phyloP scores from a whole-genome alignment of 2,329 filamentous ascomycete species.

The Sordariomycetes sp. region DNA sequence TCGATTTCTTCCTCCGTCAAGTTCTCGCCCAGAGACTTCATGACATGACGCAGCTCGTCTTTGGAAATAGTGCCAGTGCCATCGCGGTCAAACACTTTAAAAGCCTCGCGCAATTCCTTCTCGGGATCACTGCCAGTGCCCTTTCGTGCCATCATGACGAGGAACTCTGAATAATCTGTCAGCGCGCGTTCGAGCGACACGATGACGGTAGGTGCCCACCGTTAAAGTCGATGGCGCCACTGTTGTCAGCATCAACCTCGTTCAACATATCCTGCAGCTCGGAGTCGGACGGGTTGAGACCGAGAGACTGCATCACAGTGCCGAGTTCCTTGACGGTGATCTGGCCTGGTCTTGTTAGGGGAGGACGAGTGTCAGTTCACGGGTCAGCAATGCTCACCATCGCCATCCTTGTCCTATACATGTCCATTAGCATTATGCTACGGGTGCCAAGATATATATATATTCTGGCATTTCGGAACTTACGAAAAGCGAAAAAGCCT shows the following conservation, averaged over 20 bases:
- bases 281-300: constrained; percentile 51
- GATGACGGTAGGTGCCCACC: constrained; percentile 23
- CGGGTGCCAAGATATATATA: background rate
- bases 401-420: constrained; percentile 46
- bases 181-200: background rate
- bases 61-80: constrained; percentile 57
- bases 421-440: too few relatives aligned
- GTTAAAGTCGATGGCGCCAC: constrained; percentile 56
- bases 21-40: constrained; percentile 57
- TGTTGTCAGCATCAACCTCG: constrained; percentile 56
- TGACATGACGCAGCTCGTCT: constrained; percentile 52
- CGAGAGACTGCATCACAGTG: constrained; percentile 54
- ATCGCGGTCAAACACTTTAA: constrained; percentile 54
- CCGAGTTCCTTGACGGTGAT: constrained; percentile 56
- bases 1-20: constrained; percentile 55
- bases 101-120: constrained; percentile 55
- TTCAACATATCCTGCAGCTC: constrained; percentile 60
- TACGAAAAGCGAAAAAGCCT: constrained; percentile 15
- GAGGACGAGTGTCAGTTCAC: constrained; percentile 1
- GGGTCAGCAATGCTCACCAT: constrained; percentile 30
- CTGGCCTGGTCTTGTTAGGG: constrained; percentile 27
- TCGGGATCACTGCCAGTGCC: constrained; percentile 54
- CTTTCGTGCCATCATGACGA: constrained; percentile 56
- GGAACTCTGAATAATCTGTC: constrained; percentile 41
- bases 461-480: constrained; percentile 5